phyloP scores from a whole-genome alignment of 225 moss, liverwort and hornwort genomes.

The Anthoceros angustus region DNA sequence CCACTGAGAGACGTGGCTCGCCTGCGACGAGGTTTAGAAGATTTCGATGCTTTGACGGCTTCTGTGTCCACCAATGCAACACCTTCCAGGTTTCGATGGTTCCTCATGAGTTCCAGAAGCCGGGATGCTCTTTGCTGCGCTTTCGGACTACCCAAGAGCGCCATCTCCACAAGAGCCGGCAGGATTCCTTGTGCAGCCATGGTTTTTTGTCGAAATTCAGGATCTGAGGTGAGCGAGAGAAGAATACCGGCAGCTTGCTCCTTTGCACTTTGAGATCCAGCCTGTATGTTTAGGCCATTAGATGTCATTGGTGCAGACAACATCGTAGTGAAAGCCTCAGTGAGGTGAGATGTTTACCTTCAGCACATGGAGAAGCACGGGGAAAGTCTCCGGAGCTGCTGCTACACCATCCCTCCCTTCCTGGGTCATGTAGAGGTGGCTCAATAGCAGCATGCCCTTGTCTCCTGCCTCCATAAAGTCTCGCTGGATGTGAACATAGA shows the following conservation, averaged over 20 bases:
- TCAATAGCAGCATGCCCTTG: conserved; percentile 26
- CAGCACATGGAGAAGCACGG: conserved; percentile 27
- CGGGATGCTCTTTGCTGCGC: conserved; percentile 32
- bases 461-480: conserved; percentile 28
- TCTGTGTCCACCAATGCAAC: not conserved
- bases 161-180: conserved; percentile 29
- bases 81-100: conserved; percentile 33
- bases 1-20: conserved; percentile 1
- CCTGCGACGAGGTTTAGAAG: not conserved
- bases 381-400: conserved; percentile 17
- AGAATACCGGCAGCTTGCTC: conserved; percentile 32
- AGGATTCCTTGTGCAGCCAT: conserved; percentile 30
- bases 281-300: not conserved
- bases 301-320: not conserved
- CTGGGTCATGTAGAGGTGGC: conserved; percentile 26
- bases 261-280: conserved; percentile 22
- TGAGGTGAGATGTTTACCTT: conserved; percentile 14
- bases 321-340: not conserved
- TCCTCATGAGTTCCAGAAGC: conserved; percentile 27
- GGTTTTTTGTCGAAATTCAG: conserved; percentile 23
- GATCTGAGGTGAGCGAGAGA: conserved; percentile 20
- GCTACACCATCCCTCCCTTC: conserved; percentile 27
- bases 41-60: too few species aligned
- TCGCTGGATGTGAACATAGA: conserved; percentile 22
- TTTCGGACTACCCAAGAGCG: conserved; percentile 24